Percentiles rank a stretch among this genome's conserved stretches.
These are phyloP conservation scores for Metschnikowia reukaufii DNA, from an alignment of 805 yeast genomes.

Conservation along the genomic window DNA sequence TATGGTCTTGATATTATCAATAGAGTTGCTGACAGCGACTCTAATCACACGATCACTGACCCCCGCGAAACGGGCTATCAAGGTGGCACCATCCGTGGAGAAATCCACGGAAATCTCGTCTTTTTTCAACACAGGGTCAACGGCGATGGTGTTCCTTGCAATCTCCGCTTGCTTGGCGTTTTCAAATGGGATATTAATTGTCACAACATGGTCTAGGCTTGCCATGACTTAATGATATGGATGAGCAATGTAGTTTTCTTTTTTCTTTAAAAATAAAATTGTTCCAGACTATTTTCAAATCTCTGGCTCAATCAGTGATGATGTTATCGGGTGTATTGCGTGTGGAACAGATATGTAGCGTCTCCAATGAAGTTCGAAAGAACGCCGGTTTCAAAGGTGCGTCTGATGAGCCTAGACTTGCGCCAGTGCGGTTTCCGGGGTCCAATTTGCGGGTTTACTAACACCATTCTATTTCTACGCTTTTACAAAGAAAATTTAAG, in stretches of 20 bases:
- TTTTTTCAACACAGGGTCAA: slow-evolving; percentile 80
- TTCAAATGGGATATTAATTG: slow-evolving; percentile 64
- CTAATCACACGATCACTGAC: slow-evolving; percentile 72
- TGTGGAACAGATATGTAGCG: too few species aligned
- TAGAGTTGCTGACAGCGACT: slow-evolving; percentile 78
- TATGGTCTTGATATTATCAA: slow-evolving; percentile 74
- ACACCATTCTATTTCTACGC: background rate
- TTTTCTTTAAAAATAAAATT: too few species aligned
- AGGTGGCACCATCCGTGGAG: slow-evolving; percentile 29
- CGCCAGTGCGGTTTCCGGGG: too few species aligned
- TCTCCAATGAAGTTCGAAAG: too few species aligned
- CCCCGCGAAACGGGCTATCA: slow-evolving; percentile 55
- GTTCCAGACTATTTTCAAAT: too few species aligned
- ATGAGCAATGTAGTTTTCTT: background rate
- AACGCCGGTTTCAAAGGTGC: too few species aligned
- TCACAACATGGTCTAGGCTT: slow-evolving; percentile 21
- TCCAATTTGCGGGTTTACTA: too few species aligned
- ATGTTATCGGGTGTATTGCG: too few species aligned
- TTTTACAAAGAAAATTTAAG: too few species aligned
- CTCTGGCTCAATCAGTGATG: too few species aligned
- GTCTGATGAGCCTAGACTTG: too few species aligned
- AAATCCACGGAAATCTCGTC: slow-evolving; percentile 58
- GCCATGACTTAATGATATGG: slow-evolving; percentile 7
- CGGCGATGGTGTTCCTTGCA: slow-evolving; percentile 59
- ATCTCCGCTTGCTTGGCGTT: slow-evolving; percentile 57